A percentile compares a stretch with the other conserved stretches of the same genome.
These are phyloP conservation scores for Entamoeba dispar DNA, from an alignment of 208 protist genomes.

Conservation along the genomic window DNA sequence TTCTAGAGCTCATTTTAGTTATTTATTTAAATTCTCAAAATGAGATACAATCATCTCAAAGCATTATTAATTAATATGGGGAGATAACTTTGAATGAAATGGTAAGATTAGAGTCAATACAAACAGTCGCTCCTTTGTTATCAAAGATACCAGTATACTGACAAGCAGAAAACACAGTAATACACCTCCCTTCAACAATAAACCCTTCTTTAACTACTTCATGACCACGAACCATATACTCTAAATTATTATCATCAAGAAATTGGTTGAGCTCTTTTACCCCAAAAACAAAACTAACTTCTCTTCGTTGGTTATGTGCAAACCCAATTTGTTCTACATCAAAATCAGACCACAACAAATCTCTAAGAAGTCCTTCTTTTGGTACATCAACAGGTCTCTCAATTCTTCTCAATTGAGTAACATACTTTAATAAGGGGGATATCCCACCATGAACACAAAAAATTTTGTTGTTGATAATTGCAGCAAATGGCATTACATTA, in stretches of 20 bases:
- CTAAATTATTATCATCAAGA: constrained; percentile 10
- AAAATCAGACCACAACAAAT: constrained; percentile 93
- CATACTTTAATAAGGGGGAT: constrained; percentile 63
- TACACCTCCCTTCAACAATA: constrained; percentile 15
- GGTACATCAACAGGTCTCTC: constrained; percentile 61
- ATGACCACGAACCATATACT: constrained; percentile 14
- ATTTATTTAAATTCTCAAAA: too few relatives aligned
- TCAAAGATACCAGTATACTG: constrained; percentile 27
- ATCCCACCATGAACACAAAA: constrained; percentile 76
- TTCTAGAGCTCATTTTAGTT: too few relatives aligned
- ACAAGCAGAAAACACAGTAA: constrained; percentile 27
- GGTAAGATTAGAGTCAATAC: not conserved
- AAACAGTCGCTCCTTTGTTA: constrained; percentile 2
- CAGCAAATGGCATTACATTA: constrained; percentile 49
- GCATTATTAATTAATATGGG: too few relatives aligned
- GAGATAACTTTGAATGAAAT: not conserved
- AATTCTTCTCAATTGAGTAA: constrained; percentile 44
- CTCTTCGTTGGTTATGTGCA: not conserved
- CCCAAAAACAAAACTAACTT: constrained; percentile 20
- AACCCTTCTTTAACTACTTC: constrained; percentile 17
- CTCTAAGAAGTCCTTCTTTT: constrained; percentile 90
- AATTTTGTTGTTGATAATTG: constrained; percentile 35
- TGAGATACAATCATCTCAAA: too few relatives aligned
- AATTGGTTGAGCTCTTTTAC: constrained; percentile 4
- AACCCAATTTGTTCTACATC: constrained; percentile 22